phyloP scores from a whole-genome alignment of 192 early-diverging fungal genomes.

The Podila epicladia region DNA sequence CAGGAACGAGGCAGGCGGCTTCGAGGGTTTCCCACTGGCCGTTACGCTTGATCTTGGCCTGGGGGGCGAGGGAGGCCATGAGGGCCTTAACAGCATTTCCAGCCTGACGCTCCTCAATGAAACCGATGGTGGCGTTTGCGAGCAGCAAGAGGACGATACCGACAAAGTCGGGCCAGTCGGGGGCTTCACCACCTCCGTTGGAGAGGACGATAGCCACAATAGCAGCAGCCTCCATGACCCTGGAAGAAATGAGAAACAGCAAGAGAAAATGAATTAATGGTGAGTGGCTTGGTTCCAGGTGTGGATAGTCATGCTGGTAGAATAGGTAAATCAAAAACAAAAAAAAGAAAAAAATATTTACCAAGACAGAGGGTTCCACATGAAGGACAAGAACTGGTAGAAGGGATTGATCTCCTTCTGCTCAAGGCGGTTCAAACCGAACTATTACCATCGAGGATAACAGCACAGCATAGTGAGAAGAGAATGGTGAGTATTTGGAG shows the following conservation, averaged over 20 bases:
- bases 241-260: too few species aligned
- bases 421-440: constrained; percentile 75
- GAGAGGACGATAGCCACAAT: constrained; percentile 82
- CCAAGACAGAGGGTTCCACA: constrained; percentile 86
- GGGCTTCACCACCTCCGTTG: constrained; percentile 72
- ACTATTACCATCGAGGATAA: constrained; percentile 52
- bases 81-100: constrained; percentile 93
- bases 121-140: constrained; percentile 89
- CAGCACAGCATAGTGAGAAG: too few species aligned
- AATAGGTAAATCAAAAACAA: neutral
- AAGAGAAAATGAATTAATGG: constrained; percentile 1
- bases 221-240: constrained; percentile 88
- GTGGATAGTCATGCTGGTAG: neutral
- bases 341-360: constrained; percentile 1
- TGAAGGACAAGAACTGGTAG: constrained; percentile 87
- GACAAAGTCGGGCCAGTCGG: constrained; percentile 88
- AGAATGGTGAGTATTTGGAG: neutral
- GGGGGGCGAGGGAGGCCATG: constrained; percentile 91
- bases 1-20: constrained; percentile 82
- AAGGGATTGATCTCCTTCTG: constrained; percentile 85
- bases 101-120: constrained; percentile 89
- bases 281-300: constrained; percentile 5
- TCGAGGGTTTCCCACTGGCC: constrained; percentile 83
- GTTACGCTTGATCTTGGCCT: constrained; percentile 90
- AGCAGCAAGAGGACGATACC: constrained; percentile 85